Conservation (phyloP, 331 rosid genomes). For the Quercus lobata region DNA sequence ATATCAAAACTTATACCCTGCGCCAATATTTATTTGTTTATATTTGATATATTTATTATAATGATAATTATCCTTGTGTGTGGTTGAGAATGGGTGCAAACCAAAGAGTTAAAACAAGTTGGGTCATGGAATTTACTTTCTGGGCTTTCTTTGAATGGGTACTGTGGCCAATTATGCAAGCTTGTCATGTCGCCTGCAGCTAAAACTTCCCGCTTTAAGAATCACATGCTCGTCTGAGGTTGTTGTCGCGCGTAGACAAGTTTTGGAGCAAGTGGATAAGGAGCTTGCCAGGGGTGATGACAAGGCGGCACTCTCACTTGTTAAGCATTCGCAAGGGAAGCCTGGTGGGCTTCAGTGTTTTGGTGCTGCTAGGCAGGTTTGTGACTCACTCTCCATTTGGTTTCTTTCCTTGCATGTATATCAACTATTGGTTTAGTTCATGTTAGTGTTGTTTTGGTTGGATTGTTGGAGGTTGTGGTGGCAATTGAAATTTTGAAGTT, state of each 20-base stretch:
- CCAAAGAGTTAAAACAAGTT: background rate
- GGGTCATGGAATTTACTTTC: background rate
- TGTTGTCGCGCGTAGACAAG: constrained; percentile 38
- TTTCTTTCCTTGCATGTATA: too few relatives aligned
- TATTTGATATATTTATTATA: background rate
- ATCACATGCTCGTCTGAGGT: constrained; percentile 49
- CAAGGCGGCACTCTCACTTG: constrained; percentile 63
- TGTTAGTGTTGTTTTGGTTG: background rate
- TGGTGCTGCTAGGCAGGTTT: constrained; percentile 87
- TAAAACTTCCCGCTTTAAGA: constrained; percentile 13
- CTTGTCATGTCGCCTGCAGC: constrained; percentile 21
- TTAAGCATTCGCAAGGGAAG: constrained; percentile 64
- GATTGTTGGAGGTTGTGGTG: background rate
- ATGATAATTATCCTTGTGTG: background rate
- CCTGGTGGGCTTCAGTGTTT: constrained; percentile 66
- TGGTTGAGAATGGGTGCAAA: constrained; percentile 15
- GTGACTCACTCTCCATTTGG: background rate
- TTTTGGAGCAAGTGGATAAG: constrained; percentile 59
- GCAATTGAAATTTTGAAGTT: background rate
- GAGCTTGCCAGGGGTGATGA: constrained; percentile 67
- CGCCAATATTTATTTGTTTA: background rate
- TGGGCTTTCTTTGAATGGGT: constrained; percentile 26
- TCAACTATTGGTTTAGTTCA: background rate
- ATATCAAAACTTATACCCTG: too few relatives aligned
- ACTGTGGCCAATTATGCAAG: constrained; percentile 34